Evolutionary conservation across 164 flowering plant species (phyloP).

Genomic region (Berberis thunbergii): DNA sequence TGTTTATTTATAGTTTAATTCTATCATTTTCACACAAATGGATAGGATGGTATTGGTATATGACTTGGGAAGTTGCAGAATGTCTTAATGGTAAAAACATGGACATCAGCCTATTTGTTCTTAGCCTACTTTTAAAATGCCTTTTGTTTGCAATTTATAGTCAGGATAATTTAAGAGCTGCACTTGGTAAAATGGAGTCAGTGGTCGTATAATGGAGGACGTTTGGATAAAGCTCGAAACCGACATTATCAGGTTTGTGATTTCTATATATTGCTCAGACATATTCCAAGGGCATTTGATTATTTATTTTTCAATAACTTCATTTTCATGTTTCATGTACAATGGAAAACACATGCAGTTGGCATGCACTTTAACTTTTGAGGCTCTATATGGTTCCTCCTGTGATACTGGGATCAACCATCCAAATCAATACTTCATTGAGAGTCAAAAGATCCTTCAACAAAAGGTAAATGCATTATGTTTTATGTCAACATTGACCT

Average conservation of each 20-base stretch:
- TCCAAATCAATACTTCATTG: constrained; percentile 91
- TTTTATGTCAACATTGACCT: background rate
- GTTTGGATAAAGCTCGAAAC: constrained; percentile 75
- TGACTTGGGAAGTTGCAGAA: no score
- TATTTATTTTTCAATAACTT: background rate
- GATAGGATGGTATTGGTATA: no score
- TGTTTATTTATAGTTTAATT: no score
- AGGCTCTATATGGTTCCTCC: constrained; percentile 63
- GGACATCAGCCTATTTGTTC: background rate
- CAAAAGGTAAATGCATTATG: constrained; percentile 30
- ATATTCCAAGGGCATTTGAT: background rate
- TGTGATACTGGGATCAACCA: constrained; percentile 93
- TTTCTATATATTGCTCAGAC: background rate
- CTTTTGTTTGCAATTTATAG: constrained; percentile 25
- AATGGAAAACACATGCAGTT: constrained; percentile 37
- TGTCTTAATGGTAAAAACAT: no score
- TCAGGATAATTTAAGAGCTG: constrained; percentile 85
- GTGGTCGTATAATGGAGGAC: constrained; percentile 46
- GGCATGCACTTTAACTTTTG: constrained; percentile 95
- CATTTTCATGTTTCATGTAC: background rate
- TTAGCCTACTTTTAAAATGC: background rate
- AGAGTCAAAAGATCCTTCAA: constrained; percentile 64
- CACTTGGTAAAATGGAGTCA: constrained; percentile 68
- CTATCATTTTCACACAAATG: no score
- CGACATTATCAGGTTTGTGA: constrained; percentile 79